A percentile compares a stretch with the other conserved stretches of the same genome.
phyloP scores from a whole-genome alignment of 1,284 basidiomycete species.

The Thecaphora frezii region DNA sequence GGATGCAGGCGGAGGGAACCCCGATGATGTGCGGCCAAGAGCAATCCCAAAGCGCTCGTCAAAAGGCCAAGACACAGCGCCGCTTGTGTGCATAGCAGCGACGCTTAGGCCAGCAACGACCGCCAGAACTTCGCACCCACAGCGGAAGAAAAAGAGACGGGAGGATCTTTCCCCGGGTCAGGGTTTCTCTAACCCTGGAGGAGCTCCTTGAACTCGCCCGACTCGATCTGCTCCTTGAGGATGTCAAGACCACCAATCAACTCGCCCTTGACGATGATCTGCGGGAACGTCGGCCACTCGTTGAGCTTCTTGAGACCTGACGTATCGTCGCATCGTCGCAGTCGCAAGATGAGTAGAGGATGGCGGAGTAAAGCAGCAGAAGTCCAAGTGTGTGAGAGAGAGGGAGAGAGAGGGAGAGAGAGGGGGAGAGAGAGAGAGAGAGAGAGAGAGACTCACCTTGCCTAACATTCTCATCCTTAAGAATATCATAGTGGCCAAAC shows the following conservation, averaged over 20 bases:
- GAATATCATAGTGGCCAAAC: slow-evolving; percentile 75
- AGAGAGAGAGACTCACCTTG: slow-evolving; percentile 61
- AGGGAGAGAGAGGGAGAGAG: neutral
- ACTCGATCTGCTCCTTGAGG: slow-evolving; percentile 59
- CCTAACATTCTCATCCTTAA: slow-evolving; percentile 72
- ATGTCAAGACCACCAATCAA: slow-evolving; percentile 70
- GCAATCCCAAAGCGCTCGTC: too few relatives aligned
- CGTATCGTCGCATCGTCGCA: neutral
- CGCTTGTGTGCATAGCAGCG: too few relatives aligned
- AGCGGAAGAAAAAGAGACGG: too few relatives aligned
- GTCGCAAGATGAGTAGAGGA: too few relatives aligned
- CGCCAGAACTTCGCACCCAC: too few relatives aligned
- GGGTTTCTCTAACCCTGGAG: slow-evolving; percentile 51
- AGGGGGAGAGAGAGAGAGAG: slow-evolving; percentile 7
- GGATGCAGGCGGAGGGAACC: too few relatives aligned
- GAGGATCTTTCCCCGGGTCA: too few relatives aligned
- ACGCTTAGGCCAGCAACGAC: too few relatives aligned
- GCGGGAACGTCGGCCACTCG: slow-evolving; percentile 74
- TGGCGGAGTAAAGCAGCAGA: too few relatives aligned
- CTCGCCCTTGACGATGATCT: slow-evolving; percentile 70
- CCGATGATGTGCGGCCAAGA: too few relatives aligned
- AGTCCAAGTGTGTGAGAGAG: neutral
- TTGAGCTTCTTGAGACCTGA: slow-evolving; percentile 82
- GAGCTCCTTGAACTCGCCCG: slow-evolving; percentile 71
- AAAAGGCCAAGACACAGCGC: too few relatives aligned